These are phyloP conservation scores for Trichoderma harzianum DNA, from an alignment of 2,329 filamentous ascomycete species.

Conservation along the genomic window DNA sequence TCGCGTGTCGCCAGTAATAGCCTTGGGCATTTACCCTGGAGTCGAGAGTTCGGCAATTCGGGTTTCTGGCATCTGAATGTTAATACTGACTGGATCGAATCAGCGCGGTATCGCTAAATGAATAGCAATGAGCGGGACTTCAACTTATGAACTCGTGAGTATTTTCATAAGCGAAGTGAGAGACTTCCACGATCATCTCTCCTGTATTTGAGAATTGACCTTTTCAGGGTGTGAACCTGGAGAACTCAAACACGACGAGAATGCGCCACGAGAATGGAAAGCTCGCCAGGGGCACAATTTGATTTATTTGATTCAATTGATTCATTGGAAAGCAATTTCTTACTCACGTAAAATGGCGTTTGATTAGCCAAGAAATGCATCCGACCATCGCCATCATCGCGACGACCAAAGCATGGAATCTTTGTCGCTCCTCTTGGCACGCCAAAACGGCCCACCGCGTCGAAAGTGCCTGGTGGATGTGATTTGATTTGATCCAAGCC, in stretches of 20 bases:
- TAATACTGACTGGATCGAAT: not conserved
- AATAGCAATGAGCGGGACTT: not conserved
- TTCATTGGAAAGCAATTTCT: not conserved
- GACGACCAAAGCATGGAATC: not conserved
- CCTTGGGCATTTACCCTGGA: not conserved
- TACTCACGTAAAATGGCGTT: not conserved
- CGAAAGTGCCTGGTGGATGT: not conserved
- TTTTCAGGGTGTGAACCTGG: not conserved
- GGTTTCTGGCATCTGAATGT: not conserved
- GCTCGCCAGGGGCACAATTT: not conserved
- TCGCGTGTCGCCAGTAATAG: not conserved
- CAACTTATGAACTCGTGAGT: rapidly evolving
- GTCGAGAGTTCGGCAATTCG: too few species aligned
- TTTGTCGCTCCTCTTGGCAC: slow-evolving; percentile 7
- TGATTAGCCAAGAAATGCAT: not conserved
- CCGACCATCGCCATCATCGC: not conserved
- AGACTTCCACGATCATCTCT: not conserved
- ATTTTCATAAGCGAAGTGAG: too few species aligned
- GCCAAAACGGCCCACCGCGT: not conserved
- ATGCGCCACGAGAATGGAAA: not conserved
- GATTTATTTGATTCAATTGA: not conserved
- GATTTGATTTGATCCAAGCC: not conserved
- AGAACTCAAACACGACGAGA: not conserved
- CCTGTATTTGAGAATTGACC: not conserved
- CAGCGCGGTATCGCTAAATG: not conserved